These are phyloP conservation scores for Tricholoma flavovirens DNA, from an alignment of 768 basidiomycete genomes.

Conservation along the genomic window DNA sequence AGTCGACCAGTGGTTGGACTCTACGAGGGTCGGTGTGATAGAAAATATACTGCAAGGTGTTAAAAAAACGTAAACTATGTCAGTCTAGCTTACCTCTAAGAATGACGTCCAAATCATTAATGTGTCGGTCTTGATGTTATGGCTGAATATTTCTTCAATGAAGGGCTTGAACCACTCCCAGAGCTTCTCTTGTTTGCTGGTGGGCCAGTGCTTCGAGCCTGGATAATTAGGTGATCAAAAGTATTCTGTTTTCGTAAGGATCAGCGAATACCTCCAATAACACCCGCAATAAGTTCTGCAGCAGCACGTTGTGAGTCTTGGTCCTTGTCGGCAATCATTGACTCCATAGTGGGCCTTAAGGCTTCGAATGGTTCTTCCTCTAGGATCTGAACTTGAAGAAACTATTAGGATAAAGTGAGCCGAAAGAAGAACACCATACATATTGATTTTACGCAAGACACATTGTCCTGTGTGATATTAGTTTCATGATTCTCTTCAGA, in stretches of 20 bases:
- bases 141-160: slow-evolving; percentile 59
- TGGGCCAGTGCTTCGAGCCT: slow-evolving; percentile 88
- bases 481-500: slow-evolving; percentile 75
- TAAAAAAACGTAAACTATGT: background rate
- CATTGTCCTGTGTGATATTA: slow-evolving; percentile 58
- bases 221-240: slow-evolving; percentile 8
- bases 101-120: slow-evolving; percentile 75
- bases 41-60: slow-evolving; percentile 56
- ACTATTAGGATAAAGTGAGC: slow-evolving; percentile 2
- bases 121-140: slow-evolving; percentile 78
- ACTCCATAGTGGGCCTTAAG: slow-evolving; percentile 56
- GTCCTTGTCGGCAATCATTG: slow-evolving; percentile 61
- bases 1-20: slow-evolving; percentile 73
- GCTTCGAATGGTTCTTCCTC: slow-evolving; percentile 65
- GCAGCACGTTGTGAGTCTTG: slow-evolving; percentile 87
- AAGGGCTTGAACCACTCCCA: slow-evolving; percentile 80
- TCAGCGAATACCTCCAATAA: slow-evolving; percentile 49
- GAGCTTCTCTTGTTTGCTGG: slow-evolving; percentile 55
- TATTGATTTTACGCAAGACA: slow-evolving; percentile 69
- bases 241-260: background rate
- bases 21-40: slow-evolving; percentile 79
- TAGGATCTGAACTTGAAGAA: slow-evolving; percentile 64
- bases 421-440: slow-evolving; percentile 37
- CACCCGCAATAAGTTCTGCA: slow-evolving; percentile 75
- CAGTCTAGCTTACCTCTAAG: slow-evolving; percentile 45